phyloP scores from a whole-genome alignment of 2,329 filamentous ascomycete species.

The Monascus ruber region DNA sequence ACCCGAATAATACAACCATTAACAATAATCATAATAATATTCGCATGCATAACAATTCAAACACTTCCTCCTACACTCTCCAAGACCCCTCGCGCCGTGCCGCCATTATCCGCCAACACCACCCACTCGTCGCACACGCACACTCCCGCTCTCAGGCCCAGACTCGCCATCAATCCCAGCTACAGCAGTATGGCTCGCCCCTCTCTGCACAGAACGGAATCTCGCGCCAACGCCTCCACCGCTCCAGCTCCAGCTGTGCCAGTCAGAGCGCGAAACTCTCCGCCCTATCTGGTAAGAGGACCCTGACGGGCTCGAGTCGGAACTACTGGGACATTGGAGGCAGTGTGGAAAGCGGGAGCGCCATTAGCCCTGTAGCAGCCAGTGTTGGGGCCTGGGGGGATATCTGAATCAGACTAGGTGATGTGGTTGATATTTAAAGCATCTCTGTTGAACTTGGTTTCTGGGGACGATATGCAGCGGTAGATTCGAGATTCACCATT shows the following conservation, averaged over 20 bases:
- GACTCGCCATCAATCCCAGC: constrained; percentile 41
- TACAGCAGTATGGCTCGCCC: constrained; percentile 14
- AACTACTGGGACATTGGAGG: constrained; percentile 91
- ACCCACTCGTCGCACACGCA: constrained; percentile 64
- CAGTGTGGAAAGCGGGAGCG: constrained; percentile 63
- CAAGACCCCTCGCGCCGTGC: constrained; percentile 64
- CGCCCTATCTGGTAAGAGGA: constrained; percentile 53
- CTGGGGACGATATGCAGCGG: too few species aligned
- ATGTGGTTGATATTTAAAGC: too few species aligned
- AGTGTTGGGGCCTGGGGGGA: constrained; percentile 73
- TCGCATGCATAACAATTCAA: neutral
- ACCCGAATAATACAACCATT: constrained; percentile 31
- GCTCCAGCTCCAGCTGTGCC: constrained; percentile 58
- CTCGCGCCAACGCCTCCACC: constrained; percentile 8
- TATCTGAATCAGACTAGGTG: constrained; percentile 35
- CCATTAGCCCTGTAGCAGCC: constrained; percentile 56
- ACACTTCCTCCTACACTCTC: constrained; percentile 26
- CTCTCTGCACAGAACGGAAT: constrained; percentile 8
- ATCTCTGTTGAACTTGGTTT: too few species aligned
- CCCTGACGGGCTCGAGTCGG: constrained; percentile 52
- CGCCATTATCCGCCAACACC: constrained; percentile 76
- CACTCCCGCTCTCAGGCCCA: constrained; percentile 37
- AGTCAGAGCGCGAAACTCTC: constrained; percentile 76
- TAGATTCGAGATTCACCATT: too few species aligned
- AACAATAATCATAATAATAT: neutral